phyloP scores from a whole-genome alignment of 2,329 filamentous ascomycete species.

The Penicillium sp. region DNA sequence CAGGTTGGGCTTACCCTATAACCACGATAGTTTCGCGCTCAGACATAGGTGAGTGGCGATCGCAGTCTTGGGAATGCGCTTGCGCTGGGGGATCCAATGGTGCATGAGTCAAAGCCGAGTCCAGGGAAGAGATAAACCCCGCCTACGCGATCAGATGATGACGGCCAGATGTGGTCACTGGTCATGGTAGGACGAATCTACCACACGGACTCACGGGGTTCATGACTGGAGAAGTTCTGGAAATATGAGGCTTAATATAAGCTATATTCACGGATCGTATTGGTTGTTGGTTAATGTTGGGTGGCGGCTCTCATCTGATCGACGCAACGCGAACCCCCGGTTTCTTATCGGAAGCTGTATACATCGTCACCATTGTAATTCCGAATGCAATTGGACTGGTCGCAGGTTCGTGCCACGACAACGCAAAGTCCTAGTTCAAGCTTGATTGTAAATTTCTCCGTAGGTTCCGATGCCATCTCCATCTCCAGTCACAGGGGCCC shows the following conservation, averaged over 20 bases:
- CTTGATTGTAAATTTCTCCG: conserved; percentile 15
- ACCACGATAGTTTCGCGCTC: conserved; percentile 35
- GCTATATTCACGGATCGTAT: not conserved
- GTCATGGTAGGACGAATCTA: not conserved
- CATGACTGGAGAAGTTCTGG: not conserved
- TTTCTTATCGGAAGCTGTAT: not conserved
- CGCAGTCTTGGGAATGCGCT: not conserved
- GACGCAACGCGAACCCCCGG: not conserved
- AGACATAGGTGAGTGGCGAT: conserved; percentile 18
- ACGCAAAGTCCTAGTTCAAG: conserved; percentile 6
- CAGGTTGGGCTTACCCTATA: conserved; percentile 28
- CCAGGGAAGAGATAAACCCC: conserved; percentile 13
- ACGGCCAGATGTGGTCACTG: conserved; percentile 6
- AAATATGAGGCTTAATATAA: not conserved
- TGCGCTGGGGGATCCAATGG: not conserved
- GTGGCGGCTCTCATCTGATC: not conserved
- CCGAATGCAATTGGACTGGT: not conserved
- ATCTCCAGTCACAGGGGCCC: conserved; percentile 5
- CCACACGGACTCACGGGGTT: not conserved
- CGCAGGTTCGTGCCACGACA: conserved; percentile 4
- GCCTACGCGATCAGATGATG: conserved; percentile 18
- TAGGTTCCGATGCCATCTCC: conserved; percentile 5
- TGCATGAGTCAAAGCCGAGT: conserved; percentile 3
- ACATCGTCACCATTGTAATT: not conserved
- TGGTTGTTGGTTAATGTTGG: not conserved